Base-by-base conservation (phyloP, 306 rosid species). In the Cucumis hystrix region DNA sequence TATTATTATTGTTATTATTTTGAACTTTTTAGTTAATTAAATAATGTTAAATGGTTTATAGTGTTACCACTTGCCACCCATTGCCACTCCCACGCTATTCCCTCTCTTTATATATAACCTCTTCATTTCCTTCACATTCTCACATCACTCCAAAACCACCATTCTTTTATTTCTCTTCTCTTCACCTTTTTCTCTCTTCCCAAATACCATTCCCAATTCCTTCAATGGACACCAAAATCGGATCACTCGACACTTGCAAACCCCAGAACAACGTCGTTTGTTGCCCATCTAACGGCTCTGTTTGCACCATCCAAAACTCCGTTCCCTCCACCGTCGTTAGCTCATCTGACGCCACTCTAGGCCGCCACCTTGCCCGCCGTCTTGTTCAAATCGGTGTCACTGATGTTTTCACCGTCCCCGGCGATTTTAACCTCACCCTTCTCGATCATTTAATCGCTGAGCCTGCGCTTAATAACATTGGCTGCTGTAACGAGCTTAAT, bases 401-500 rank as follows among this genome's bases (percentile, higher is more conserved):
- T 57, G 93, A 89, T 23, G 75, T 89, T 0, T 89, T 89, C 86
- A 56, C 86, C 5, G 87, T 89, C 3, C 92, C 93, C 2, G 93
- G 89, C 0, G 93, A 89, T 73, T 89, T 89, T 21, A 89, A 87
- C 80, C 84, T 87, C 0, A 89, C 93, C 3, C 84, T 89, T 1
- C 90, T 89, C 5, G 93, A 89, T 68, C 86, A 89, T 80, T 76
- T 89, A 11, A 87, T 87, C 0, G 90, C 87, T 0, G 90, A 89
- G 68, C 88, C 89, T 0, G 59, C 76, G 11, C 84, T 89, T 4
- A 87, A 47, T 5, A 77, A 82, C 13, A 0, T 87, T 1, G 91
- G 93, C 1, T 89, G 91, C 78, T 89, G 91, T 43, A 89, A 89
- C 77, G 93, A 89, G 77, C 91, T 89, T 51, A 87, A 89, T 59